Conservation (phyloP, 2,329 filamentous ascomycete genomes). For the Apiospora kogelbergensis region DNA sequence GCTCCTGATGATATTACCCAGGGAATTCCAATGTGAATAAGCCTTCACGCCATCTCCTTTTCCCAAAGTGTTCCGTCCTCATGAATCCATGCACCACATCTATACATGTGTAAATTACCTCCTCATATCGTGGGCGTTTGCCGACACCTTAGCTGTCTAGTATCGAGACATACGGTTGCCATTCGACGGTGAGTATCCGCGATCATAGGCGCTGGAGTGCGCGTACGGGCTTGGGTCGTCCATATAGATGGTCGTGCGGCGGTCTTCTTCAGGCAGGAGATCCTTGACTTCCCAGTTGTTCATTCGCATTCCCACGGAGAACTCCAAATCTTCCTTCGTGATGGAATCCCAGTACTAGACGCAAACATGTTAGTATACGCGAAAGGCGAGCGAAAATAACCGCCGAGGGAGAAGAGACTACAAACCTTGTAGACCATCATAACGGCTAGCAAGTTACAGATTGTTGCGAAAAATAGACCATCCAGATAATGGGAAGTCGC, state of each 20-base stretch:
- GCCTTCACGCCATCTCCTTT: slow-evolving; percentile 3
- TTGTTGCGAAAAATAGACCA: slow-evolving; percentile 89
- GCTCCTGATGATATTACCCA: neutral
- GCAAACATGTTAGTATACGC: slow-evolving; percentile 12
- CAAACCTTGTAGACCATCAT: slow-evolving; percentile 99
- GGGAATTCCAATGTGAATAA: slow-evolving; percentile 6
- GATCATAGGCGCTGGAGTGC: slow-evolving; percentile 44
- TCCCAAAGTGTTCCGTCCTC: neutral
- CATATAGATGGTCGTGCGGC: slow-evolving; percentile 74
- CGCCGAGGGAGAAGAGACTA: slow-evolving; percentile 4
- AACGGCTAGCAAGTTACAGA: slow-evolving; percentile 89
- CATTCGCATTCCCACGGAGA: slow-evolving; percentile 90
- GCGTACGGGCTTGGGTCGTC: slow-evolving; percentile 60
- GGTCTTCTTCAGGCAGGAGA: slow-evolving; percentile 76
- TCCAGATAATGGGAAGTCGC: slow-evolving; percentile 89
- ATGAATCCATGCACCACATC: neutral
- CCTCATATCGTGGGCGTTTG: too few relatives aligned
- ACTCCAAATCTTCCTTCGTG: slow-evolving; percentile 96
- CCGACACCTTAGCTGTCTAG: slow-evolving; percentile 19
- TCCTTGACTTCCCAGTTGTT: slow-evolving; percentile 99
- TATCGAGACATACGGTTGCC: slow-evolving; percentile 31
- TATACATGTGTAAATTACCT: neutral
- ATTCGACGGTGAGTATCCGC: slow-evolving; percentile 45
- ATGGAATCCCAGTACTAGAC: slow-evolving; percentile 97
- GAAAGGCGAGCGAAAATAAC: neutral